phyloP scores from a whole-genome alignment of 768 basidiomycete species.

The Suillus subalutaceus region DNA sequence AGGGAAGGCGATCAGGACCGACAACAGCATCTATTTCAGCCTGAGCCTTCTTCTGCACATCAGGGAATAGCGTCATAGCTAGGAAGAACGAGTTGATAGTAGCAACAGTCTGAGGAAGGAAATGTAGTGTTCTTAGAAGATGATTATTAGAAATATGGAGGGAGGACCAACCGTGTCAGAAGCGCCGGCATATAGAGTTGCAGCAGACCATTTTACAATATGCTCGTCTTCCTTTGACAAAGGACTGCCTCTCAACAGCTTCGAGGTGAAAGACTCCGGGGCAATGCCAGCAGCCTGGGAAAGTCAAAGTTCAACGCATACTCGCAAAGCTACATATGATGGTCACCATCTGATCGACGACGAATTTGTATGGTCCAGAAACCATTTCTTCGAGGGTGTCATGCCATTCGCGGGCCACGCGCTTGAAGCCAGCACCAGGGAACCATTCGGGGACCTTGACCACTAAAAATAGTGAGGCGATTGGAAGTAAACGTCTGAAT shows the following conservation, averaged over 20 bases:
- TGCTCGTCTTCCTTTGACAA: slow-evolving; percentile 57
- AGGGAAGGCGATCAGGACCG: slow-evolving; percentile 62
- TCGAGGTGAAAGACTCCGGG: slow-evolving; percentile 56
- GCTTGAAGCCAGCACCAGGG: slow-evolving; percentile 58
- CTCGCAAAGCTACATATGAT: not conserved
- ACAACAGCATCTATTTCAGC: slow-evolving; percentile 62
- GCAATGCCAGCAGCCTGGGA: slow-evolving; percentile 54
- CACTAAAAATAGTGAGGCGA: slow-evolving; percentile 27
- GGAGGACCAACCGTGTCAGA: not conserved
- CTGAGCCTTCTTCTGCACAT: slow-evolving; percentile 60
- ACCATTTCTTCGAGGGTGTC: slow-evolving; percentile 58
- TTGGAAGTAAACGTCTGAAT: not conserved
- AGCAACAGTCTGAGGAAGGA: slow-evolving; percentile 3
- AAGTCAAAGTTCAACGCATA: not conserved
- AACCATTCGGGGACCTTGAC: slow-evolving; percentile 58
- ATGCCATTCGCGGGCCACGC: slow-evolving; percentile 56
- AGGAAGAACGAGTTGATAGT: slow-evolving; percentile 14
- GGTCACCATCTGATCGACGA: slow-evolving; percentile 61
- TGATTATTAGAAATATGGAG: not conserved
- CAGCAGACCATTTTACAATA: slow-evolving; percentile 63
- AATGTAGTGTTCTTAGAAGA: not conserved
- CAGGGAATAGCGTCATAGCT: slow-evolving; percentile 30
- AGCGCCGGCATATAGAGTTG: slow-evolving; percentile 31
- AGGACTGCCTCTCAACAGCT: slow-evolving; percentile 53
- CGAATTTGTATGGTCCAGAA: slow-evolving; percentile 55